Evolutionary conservation across 2,329 filamentous ascomycete genomes (phyloP).

Genomic region (Sporothrix mexicana): DNA sequence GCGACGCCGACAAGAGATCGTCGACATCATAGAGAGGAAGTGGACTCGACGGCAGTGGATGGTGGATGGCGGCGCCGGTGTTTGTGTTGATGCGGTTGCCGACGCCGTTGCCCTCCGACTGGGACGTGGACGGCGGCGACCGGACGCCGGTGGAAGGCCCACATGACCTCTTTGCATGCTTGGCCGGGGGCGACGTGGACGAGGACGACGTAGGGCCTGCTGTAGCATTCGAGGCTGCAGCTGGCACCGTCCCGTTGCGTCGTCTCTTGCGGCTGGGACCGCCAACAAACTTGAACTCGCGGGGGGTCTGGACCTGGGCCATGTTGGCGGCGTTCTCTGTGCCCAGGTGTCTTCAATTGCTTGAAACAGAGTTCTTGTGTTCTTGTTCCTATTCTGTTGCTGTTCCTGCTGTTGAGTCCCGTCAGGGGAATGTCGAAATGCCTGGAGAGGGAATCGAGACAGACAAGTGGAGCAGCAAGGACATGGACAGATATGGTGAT

Average conservation of each 20-base stretch:
- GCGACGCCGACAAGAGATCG: not conserved
- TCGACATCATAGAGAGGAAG: slow-evolving; percentile 21
- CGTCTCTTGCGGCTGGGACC: slow-evolving; percentile 39
- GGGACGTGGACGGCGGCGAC: not conserved
- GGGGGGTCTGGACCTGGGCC: slow-evolving; percentile 22
- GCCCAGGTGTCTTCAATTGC: not conserved
- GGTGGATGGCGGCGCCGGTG: not conserved
- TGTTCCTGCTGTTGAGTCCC: too few relatives aligned
- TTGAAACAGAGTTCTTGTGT: too few relatives aligned
- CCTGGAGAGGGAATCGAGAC: slow-evolving; percentile 12
- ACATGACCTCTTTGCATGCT: slow-evolving; percentile 11
- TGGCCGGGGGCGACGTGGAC: not conserved
- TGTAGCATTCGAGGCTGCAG: not conserved
- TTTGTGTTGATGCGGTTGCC: too few relatives aligned
- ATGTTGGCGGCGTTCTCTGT: not conserved
- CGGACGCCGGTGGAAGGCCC: not conserved
- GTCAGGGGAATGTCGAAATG: not conserved
- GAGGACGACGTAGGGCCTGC: not conserved
- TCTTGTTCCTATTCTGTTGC: too few relatives aligned
- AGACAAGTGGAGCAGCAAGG: not conserved
- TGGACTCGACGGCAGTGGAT: not conserved
- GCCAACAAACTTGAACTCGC: slow-evolving; percentile 42
- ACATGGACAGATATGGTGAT: not conserved
- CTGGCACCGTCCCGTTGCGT: slow-evolving; percentile 24
- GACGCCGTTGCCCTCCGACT: not conserved